A percentile compares a stretch with the other conserved stretches of the same genome.
Conservation (phyloP, 768 basidiomycete genomes). For the Boletus insuetus region DNA sequence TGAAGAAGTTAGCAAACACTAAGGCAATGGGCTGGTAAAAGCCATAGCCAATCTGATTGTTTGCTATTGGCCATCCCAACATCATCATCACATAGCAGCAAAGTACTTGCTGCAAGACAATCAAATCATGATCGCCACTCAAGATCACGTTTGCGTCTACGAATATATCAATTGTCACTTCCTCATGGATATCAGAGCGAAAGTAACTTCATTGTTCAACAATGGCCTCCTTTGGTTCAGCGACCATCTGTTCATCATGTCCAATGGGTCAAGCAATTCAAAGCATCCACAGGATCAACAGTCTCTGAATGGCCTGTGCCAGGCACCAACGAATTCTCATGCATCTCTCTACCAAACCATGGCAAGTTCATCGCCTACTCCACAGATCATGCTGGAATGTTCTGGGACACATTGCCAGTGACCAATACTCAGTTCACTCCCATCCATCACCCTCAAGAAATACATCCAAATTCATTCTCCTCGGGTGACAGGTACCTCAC, state of each 20-base stretch:
- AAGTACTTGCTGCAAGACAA: not conserved
- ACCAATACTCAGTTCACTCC: not conserved
- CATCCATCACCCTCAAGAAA: not conserved
- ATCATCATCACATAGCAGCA: constrained; percentile 49
- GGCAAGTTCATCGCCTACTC: not conserved
- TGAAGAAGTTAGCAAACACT: constrained; percentile 61
- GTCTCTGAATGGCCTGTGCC: not conserved
- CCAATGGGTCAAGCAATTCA: not conserved
- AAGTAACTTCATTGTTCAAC: not conserved
- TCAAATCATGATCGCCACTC: not conserved
- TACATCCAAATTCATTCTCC: not conserved
- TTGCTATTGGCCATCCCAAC: constrained; percentile 73
- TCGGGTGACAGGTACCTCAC: not conserved
- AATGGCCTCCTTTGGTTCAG: not conserved
- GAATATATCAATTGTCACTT: not conserved
- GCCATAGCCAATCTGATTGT: constrained; percentile 64
- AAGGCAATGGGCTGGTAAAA: constrained; percentile 66
- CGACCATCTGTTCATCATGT: not conserved
- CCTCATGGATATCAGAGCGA: not conserved
- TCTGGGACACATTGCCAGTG: not conserved
- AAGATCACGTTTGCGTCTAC: not conserved
- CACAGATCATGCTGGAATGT: not conserved
- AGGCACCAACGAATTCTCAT: not conserved
- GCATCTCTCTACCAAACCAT: not conserved
- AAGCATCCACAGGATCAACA: not conserved